A percentile compares a stretch with the other conserved stretches of the same genome.
Evolutionary conservation across 2,329 filamentous ascomycete genomes (phyloP).

Genomic region (Zymoseptoria brevis): DNA sequence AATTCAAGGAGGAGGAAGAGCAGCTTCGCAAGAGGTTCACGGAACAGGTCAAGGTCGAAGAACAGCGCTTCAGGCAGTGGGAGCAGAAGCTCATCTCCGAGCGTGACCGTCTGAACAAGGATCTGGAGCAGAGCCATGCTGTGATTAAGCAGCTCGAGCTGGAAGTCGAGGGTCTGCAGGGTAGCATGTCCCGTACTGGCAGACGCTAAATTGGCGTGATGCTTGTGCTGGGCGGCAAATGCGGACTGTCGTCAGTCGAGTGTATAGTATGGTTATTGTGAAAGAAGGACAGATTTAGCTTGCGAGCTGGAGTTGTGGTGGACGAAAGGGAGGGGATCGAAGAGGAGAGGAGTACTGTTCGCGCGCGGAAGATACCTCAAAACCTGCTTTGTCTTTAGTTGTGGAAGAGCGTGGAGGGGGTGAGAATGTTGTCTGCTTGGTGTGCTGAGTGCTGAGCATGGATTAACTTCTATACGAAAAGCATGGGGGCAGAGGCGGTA

Average conservation of each 20-base stretch:
- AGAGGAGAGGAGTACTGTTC: conserved; percentile 6
- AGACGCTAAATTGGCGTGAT: conserved; percentile 21
- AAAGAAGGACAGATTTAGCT: background rate
- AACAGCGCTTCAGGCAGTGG: conserved; percentile 98
- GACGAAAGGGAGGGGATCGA: conserved; percentile 5
- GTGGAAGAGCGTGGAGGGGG: conserved; percentile 5
- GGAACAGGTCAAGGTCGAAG: conserved; percentile 99
- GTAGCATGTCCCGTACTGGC: conserved; percentile 30
- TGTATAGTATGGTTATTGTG: background rate
- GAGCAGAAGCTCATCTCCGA: conserved; percentile 99
- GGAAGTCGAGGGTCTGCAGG: conserved; percentile 87
- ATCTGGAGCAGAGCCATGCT: conserved; percentile 94
- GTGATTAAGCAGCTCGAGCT: conserved; percentile 80
- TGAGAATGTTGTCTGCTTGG: background rate
- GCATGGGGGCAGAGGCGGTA: conserved; percentile 9
- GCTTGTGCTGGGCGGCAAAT: background rate
- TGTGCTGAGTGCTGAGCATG: conserved; percentile 15
- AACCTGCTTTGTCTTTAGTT: conserved; percentile 19
- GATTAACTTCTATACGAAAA: conserved; percentile 7
- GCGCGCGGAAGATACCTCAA: conserved; percentile 20
- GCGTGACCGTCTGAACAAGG: conserved; percentile 98
- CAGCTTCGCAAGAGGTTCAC: conserved; percentile 97
- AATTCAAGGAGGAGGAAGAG: conserved; percentile 99
- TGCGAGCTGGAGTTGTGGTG: background rate
- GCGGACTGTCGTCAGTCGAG: background rate